These are phyloP conservation scores for Tuber aestivum DNA, from an alignment of 495 filamentous ascomycete species.

Conservation along the genomic window DNA sequence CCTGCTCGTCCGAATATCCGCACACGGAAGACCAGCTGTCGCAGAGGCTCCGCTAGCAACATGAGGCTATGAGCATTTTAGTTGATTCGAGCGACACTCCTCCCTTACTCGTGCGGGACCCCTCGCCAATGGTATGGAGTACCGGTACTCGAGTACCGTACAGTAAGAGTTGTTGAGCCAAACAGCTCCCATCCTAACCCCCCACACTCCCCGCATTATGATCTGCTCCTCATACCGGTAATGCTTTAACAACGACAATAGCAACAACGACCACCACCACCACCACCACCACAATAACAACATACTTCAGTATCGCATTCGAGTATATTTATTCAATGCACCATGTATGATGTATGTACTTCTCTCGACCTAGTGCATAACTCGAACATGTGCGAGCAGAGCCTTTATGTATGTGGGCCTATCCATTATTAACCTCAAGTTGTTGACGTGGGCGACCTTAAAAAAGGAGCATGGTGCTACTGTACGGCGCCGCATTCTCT, in stretches of 20 bases:
- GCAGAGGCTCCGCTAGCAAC: not conserved
- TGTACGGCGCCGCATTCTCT: not conserved
- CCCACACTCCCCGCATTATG: conserved; percentile 1
- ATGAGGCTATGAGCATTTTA: conserved; percentile 4
- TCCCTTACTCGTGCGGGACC: not conserved
- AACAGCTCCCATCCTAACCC: not conserved
- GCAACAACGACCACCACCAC: no score
- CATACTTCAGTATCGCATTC: not conserved
- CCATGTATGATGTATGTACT: conserved; percentile 1
- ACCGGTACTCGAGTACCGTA: not conserved
- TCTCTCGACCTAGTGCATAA: not conserved
- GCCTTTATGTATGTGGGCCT: not conserved
- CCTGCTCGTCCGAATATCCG: not conserved
- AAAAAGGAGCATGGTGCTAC: not conserved
- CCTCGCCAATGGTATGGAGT: not conserved
- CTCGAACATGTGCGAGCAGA: not conserved
- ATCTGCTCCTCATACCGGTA: no score
- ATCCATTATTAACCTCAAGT: not conserved
- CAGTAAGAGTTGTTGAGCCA: no score
- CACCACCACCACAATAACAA: not conserved
- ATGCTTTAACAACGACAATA: no score
- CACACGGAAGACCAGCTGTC: not conserved
- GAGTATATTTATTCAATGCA: not conserved
- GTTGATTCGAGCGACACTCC: not conserved
- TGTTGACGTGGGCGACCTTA: conserved; percentile 3